Evolutionary conservation across 2,329 filamentous ascomycete species (phyloP), one percentile per base, ranked within the genome.

Genomic region (Sporothrix schenckii): DNA sequence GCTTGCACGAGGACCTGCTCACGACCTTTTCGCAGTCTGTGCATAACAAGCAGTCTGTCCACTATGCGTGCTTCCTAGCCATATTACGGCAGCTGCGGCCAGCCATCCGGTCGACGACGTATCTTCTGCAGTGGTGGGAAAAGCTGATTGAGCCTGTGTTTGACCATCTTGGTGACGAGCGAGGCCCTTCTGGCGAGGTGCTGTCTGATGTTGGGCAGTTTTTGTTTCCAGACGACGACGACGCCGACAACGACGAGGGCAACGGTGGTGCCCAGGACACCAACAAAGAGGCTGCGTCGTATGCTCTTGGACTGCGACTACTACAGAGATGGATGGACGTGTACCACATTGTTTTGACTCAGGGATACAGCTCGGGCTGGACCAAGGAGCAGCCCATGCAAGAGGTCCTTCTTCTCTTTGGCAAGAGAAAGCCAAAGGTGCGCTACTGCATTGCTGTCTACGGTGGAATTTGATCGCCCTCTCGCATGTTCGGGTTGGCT

Each of bases 111-210:
- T 87, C 87, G 13, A 85, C 89, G 2, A 83, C 86, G 47, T 86
- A 89, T 69, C 79, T 92, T 69, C 80, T 89, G 69, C 85, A 89
- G 71, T 95, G 92, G 92, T 93, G 91, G 85, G 87, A 91, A 60
- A 80, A 86, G 73, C 81, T 90, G 16, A 79, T 89, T 24, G 82
- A 83, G 60, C 87, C 88, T 0, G 83, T 87, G 2, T 75, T 84
- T 41, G 77, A 88, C 72, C 81, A 85, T 65, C 80, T 89, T 11
- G 85, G 84, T 16, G 84, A 87, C 68, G 89, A 91, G 76, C 89
- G 88, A 75, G 84, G 83, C 6, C 82, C 91, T 69, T 84, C 91
- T 53, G 83, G 85, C 47, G 90, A 92, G 77, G 87, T 87, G 0
- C 83, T 88, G 68, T 85, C 86, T n/a, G 86, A 88, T 69, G 80